These are phyloP conservation scores for Colletotrichum simmondsii DNA, from an alignment of 2,329 filamentous ascomycete species.

Conservation along the genomic window DNA sequence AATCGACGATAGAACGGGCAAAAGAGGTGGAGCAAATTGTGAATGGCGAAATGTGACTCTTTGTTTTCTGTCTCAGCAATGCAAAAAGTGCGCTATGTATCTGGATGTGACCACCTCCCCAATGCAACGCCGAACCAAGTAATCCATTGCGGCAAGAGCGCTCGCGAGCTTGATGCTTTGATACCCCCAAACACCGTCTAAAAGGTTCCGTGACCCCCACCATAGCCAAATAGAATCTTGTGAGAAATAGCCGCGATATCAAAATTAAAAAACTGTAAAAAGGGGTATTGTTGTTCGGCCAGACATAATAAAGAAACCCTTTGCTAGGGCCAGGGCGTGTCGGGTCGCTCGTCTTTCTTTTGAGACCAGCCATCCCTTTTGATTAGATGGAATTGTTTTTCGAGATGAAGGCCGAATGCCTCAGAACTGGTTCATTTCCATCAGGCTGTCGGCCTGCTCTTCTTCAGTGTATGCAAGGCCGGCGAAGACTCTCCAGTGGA, in stretches of 20 bases:
- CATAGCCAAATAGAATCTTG: constrained; percentile 25
- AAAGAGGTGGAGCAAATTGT: neutral
- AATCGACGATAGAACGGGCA: neutral
- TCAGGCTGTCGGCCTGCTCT: constrained; percentile 45
- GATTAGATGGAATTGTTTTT: constrained; percentile 2
- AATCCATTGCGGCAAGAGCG: constrained; percentile 1
- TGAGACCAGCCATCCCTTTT: constrained; percentile 8
- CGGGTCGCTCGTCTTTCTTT: neutral
- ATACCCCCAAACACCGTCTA: constrained; percentile 33
- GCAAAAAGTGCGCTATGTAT: constrained; percentile 32
- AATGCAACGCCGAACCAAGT: constrained; percentile 29
- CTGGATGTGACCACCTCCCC: constrained; percentile 26
- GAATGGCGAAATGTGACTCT: constrained; percentile 11
- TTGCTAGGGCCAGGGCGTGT: neutral
- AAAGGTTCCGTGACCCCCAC: constrained; percentile 16
- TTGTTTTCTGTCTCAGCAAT: constrained; percentile 31
- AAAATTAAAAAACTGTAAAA: constrained; percentile 35
- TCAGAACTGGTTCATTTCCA: constrained; percentile 43
- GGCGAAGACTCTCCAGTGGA: constrained; percentile 93
- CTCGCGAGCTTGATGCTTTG: constrained; percentile 27
- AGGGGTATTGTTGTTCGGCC: constrained; percentile 34
- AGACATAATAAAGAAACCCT: constrained; percentile 31
- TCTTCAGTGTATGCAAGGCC: constrained; percentile 74
- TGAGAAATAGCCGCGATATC: constrained; percentile 25
- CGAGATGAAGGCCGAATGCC: neutral